These are phyloP conservation scores for Parafenestella ontariensis DNA, from an alignment of 2,329 filamentous ascomycete genomes.

Conservation along the genomic window DNA sequence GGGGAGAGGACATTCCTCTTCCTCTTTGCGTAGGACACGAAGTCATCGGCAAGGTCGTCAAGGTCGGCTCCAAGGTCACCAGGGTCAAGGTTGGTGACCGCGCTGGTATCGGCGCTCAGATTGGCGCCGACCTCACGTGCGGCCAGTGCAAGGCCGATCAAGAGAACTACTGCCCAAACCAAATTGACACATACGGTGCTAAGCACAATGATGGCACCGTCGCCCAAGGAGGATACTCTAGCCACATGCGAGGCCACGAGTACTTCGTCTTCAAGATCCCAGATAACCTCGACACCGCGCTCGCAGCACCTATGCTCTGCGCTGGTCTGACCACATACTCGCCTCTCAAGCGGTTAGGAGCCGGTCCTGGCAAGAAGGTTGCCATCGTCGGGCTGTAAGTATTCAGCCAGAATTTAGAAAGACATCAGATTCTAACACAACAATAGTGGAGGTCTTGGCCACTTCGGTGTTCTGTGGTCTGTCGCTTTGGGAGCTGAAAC, in stretches of 20 bases:
- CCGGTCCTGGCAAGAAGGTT: constrained; percentile 79
- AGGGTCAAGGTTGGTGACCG: constrained; percentile 55
- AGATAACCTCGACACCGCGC: constrained; percentile 65
- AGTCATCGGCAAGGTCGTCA: constrained; percentile 58
- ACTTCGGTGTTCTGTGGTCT: constrained; percentile 59
- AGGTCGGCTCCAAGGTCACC: constrained; percentile 59
- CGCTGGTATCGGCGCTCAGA: constrained; percentile 60
- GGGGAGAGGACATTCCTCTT: constrained; percentile 67
- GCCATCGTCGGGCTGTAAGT: constrained; percentile 71
- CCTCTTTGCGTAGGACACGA: constrained; percentile 73
- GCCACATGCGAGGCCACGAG: constrained; percentile 76
- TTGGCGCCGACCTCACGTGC: constrained; percentile 58
- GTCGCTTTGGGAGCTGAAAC: constrained; percentile 66
- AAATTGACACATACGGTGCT: constrained; percentile 59
- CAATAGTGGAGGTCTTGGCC: constrained; percentile 56
- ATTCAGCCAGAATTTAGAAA: neutral
- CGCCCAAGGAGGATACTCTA: constrained; percentile 71
- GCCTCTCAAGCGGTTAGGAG: constrained; percentile 77
- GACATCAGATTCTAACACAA: constrained; percentile 12
- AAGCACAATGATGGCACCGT: constrained; percentile 65
- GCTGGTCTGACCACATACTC: constrained; percentile 82
- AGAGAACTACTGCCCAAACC: constrained; percentile 62
- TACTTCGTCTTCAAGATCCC: constrained; percentile 80
- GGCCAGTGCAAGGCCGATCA: constrained; percentile 60
- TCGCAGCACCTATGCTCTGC: constrained; percentile 83